Evolutionary conservation across 768 basidiomycete genomes (phyloP), one percentile per base, ranked within the genome.

Genomic region (Suillus cothurnatus): DNA sequence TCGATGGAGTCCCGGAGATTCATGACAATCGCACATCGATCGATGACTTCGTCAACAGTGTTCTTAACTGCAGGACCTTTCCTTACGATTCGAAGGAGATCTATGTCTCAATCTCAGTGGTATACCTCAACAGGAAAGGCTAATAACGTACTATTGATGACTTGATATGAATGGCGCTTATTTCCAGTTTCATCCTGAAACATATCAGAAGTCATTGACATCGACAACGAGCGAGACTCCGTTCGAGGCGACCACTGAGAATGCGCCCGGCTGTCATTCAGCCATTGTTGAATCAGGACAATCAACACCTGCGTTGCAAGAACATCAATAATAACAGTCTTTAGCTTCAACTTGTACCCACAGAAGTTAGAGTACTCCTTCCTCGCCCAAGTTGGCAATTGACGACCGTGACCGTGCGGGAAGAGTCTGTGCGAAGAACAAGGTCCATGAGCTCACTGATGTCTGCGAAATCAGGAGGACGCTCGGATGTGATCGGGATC

Each of bases 371-470:
- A 0, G 96, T 97, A 66, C 94, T 96, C 70, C 97, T 84, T 12
- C 97, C 96, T 36, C 94, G 84, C 5, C 95, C 97, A 17, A 99
- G 86, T 72, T 99, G 97, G 71, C 96, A 97, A 72, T 99, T 99
- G 41, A 99, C 85, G 21, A 99, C 89, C 64, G 99, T 91, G 1
- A 92, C 92, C 0, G 91, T 90, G 45, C 86, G 84, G 26, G 85
- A 82, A 8, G 89, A 85, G 61, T 87, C 81, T 6, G 88, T 87
- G 12, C 89, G 82, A 45, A 94, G 81, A 34, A 92, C 89, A 2
- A 95, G 83, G 23, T 92, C 88, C 65, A 95, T 89, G 31, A 97
- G 81, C 66, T 93, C 90, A 67, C 81, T 88, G 57, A 93, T 79
- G 70, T 93, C 91, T 28, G 86, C 77, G 73, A 88, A 89, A 72